These are phyloP conservation scores for Jacaranda copaia DNA, from an alignment of 257 asterid species.

Conservation along the genomic window DNA sequence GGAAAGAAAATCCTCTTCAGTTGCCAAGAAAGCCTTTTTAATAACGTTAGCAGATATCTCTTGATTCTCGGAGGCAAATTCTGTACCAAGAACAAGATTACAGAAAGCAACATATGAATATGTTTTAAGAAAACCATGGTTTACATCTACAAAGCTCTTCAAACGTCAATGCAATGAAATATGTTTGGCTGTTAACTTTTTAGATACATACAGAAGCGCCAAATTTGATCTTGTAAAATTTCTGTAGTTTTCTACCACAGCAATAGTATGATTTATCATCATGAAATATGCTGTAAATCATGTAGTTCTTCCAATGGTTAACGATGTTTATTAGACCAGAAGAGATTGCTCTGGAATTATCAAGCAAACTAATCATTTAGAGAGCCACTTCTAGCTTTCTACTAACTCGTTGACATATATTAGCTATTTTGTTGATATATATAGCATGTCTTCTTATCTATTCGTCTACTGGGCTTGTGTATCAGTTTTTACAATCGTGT, in stretches of 20 bases:
- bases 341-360: too few relatives aligned
- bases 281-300: not conserved
- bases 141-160: not conserved
- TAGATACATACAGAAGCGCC: not conserved
- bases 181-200: not conserved
- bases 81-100: constrained; percentile 52
- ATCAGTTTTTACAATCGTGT: not conserved
- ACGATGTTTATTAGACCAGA: too few relatives aligned
- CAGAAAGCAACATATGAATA: not conserved
- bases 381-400: too few relatives aligned
- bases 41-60: constrained; percentile 77
- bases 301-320: not conserved
- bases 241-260: too few relatives aligned
- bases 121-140: not conserved
- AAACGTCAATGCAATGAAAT: constrained; percentile 7
- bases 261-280: not conserved
- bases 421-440: not conserved
- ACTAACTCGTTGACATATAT: not conserved
- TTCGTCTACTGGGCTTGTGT: not conserved
- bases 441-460: not conserved
- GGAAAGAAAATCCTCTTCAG: constrained; percentile 85
- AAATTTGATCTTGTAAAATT: constrained; percentile 1
- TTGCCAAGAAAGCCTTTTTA: constrained; percentile 78
- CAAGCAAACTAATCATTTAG: too few relatives aligned
- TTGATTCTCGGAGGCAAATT: constrained; percentile 66